Evolutionary conservation across 345 rosid species (phyloP), one percentile per base, ranked within the genome.

Genomic region (Acer yangbiense): DNA sequence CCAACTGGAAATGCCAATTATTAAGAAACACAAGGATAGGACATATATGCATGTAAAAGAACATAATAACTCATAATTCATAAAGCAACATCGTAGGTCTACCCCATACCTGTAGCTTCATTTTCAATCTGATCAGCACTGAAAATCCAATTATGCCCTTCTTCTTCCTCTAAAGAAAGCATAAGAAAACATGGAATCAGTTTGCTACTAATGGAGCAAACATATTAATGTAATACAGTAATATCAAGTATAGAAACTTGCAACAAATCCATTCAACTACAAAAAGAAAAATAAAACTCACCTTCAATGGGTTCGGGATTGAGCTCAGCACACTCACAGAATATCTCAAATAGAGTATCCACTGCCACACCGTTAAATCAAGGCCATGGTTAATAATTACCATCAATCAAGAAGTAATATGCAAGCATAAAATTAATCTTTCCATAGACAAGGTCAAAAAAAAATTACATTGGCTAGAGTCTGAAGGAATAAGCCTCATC

Each of bases 401-500:
- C n/a, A 63, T 6, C 29, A 72, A 65, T 23, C 9, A 65, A 17
- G 16, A 35, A 62, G 39, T 39, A 18, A 58, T 27, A 60, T 7
- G 35, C 58, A 44, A 35, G 57, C 65, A 71, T 29, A 25, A 77
- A 41, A 63, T 27, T 21, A 52, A 17, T 50, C 35, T 60, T 50
- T 4, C 44, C 44, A 21, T 17, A 55, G 65, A 63, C 69, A 73
- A 73, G 27, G 64, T 35, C 25, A 46, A 64, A 60, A 20, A 60
- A 20, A 65, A 72, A 76, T 62, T 86, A 97, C 99, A 87, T 65
- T 89, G 93, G 83, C 50, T 80, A 21, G 94, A 86, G 80, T 93
- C 98, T 16, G 99, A 97, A 76, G 97, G 99, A 78, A 97, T 77
- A 82, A 94, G 90, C 85, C 98, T 91, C 96, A 97, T 94, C 90